A percentile compares a stretch with the other conserved stretches of the same genome.
These are phyloP conservation scores for Blastocystis sp. DNA, from an alignment of 352 stramenopile genomes.

Conservation along the genomic window DNA sequence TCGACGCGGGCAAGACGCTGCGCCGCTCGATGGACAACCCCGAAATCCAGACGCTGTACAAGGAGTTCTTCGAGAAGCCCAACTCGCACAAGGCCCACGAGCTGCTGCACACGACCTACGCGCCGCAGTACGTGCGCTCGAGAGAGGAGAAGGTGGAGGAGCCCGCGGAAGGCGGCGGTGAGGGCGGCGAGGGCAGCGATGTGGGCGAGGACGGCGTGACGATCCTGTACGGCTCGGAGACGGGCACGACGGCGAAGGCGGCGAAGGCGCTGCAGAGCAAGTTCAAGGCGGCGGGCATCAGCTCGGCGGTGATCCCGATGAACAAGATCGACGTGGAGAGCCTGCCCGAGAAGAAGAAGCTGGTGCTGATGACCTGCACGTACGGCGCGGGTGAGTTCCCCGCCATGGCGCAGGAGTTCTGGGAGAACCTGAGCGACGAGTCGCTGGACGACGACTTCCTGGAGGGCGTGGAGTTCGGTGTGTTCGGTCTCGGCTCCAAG, in stretches of 20 bases:
- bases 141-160: slow-evolving; percentile 68
- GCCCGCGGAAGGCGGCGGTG: slow-evolving; percentile 15
- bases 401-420: slow-evolving; percentile 62
- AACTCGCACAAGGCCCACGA: slow-evolving; percentile 69
- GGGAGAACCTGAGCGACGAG: slow-evolving; percentile 57
- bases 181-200: slow-evolving; percentile 12
- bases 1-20: slow-evolving; percentile 79
- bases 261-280: slow-evolving; percentile 62
- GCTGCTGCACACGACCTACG: slow-evolving; percentile 62
- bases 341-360: slow-evolving; percentile 65
- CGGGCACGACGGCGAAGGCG: slow-evolving; percentile 51
- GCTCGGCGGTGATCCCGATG: slow-evolving; percentile 56
- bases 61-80: slow-evolving; percentile 78
- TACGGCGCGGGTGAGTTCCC: slow-evolving; percentile 67
- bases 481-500: slow-evolving; percentile 66
- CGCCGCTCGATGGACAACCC: slow-evolving; percentile 81
- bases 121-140: slow-evolving; percentile 44
- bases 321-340: slow-evolving; percentile 67
- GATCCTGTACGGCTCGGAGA: slow-evolving; percentile 61
- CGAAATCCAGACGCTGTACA: slow-evolving; percentile 71
- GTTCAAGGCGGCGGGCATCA: slow-evolving; percentile 69
- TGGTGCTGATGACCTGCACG: slow-evolving; percentile 68
- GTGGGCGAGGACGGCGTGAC: slow-evolving; percentile 58
- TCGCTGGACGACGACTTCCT: slow-evolving; percentile 53
- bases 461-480: slow-evolving; percentile 51